Evolutionary conservation across 2,329 filamentous ascomycete genomes (phyloP).

Genomic region (Penicillium brevicompactum): DNA sequence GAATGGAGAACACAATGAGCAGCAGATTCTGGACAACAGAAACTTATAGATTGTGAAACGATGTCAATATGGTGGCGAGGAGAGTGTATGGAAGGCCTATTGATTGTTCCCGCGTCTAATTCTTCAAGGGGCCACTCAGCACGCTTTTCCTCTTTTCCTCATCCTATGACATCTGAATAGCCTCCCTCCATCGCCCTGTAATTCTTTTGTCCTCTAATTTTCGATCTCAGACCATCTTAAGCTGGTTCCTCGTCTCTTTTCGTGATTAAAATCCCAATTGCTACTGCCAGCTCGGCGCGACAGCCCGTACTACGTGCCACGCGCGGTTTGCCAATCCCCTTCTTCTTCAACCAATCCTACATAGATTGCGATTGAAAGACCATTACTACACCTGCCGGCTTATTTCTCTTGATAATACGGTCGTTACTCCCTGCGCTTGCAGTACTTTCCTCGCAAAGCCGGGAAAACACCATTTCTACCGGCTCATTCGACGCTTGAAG

Average conservation of each 20-base stretch:
- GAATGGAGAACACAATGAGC: not conserved
- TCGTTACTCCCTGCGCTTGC: not conserved
- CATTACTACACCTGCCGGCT: not conserved
- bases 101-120: conserved; percentile 14
- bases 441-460: not conserved
- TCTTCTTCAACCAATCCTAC: not conserved
- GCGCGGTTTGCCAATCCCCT: not conserved
- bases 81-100: not conserved
- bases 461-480: not conserved
- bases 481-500: not conserved
- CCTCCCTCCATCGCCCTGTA: not conserved
- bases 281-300: not conserved
- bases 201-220: not conserved
- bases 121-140: conserved; percentile 18
- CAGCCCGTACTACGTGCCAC: not conserved
- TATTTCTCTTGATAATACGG: too few species aligned
- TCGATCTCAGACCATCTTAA: not conserved
- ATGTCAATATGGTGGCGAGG: not conserved
- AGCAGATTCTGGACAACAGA: not conserved
- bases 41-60: not conserved
- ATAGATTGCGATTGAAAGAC: not conserved
- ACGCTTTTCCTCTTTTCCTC: conserved; percentile 1
- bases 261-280: not conserved
- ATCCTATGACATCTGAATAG: not conserved
- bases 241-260: not conserved